Percentiles rank a stretch among this genome's conserved stretches.
Conservation (phyloP, 768 basidiomycete species). For the Naganishia vaughanmartiniae region DNA sequence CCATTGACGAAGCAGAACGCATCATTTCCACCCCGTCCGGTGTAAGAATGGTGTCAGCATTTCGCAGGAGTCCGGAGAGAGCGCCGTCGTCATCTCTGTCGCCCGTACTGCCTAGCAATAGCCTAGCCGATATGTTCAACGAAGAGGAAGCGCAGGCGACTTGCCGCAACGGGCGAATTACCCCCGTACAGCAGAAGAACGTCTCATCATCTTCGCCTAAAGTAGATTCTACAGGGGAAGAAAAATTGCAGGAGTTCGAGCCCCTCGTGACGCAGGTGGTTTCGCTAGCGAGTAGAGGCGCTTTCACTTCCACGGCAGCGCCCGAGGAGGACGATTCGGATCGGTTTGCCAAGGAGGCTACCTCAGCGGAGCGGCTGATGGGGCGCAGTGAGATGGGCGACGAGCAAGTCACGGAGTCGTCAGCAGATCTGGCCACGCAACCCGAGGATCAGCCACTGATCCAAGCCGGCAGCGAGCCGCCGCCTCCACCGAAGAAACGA, state of each 20-base stretch:
- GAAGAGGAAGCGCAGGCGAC: not conserved
- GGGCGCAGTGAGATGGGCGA: not conserved
- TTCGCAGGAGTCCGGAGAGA: conserved; percentile 5
- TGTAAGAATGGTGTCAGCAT: too few relatives aligned
- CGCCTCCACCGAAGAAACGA: conserved; percentile 27
- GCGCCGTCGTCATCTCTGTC: conserved; percentile 14
- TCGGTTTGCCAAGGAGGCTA: not conserved
- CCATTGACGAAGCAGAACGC: conserved; percentile 8
- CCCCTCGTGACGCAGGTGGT: not conserved
- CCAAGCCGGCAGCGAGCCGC: not conserved
- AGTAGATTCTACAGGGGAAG: not conserved
- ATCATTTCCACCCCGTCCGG: not conserved
- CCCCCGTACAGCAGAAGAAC: not conserved
- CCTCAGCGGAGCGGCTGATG: not conserved
- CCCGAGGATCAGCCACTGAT: not conserved
- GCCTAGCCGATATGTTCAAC: conserved; percentile 20
- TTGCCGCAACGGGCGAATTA: not conserved
- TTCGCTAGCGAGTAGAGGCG: not conserved
- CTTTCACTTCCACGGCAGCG: not conserved
- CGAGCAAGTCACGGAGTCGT: not conserved
- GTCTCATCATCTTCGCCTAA: not conserved
- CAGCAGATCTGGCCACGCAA: not conserved
- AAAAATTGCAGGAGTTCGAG: not conserved
- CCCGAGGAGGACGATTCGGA: not conserved
- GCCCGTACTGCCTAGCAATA: conserved; percentile 15